A percentile compares a stretch with the other conserved stretches of the same genome.
phyloP scores from a whole-genome alignment of 495 filamentous ascomycete species.

The Trichoderma orchidacearum region DNA sequence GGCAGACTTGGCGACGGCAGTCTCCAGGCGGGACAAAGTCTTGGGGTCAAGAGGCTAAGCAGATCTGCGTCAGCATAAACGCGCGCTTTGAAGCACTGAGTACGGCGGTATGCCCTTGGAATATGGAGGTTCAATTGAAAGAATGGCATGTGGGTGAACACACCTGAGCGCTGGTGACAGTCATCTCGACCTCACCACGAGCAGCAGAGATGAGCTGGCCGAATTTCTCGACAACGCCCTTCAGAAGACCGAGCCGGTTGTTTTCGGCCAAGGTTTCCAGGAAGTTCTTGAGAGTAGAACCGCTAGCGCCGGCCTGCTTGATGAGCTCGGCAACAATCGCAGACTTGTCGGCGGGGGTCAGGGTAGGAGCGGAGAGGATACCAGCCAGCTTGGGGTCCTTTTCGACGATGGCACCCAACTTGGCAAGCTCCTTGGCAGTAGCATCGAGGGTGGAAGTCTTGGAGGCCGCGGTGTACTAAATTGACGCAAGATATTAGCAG shows the following conservation, averaged over 20 bases:
- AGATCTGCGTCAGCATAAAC: not conserved
- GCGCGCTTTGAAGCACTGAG: not conserved
- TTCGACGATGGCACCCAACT: slow-evolving; percentile 56
- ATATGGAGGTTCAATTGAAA: too few species aligned
- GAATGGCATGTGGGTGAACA: too few species aligned
- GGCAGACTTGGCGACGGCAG: slow-evolving; percentile 74
- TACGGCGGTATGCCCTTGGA: too few species aligned
- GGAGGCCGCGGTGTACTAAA: slow-evolving; percentile 84
- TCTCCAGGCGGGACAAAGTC: slow-evolving; percentile 71
- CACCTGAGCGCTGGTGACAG: slow-evolving; percentile 82
- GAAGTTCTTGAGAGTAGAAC: slow-evolving; percentile 89
- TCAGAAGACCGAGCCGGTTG: slow-evolving; percentile 77
- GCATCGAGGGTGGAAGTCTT: slow-evolving; percentile 76
- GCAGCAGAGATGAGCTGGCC: slow-evolving; percentile 71
- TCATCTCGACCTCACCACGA: slow-evolving; percentile 84
- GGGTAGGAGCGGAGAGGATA: slow-evolving; percentile 70
- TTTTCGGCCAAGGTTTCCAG: slow-evolving; percentile 80
- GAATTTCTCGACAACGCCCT: slow-evolving; percentile 80
- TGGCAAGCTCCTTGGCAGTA: slow-evolving; percentile 59
- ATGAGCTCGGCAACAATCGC: slow-evolving; percentile 70
- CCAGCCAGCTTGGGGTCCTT: slow-evolving; percentile 63
- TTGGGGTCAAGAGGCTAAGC: slow-evolving; percentile 75
- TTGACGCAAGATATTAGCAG: not conserved
- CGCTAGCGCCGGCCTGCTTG: slow-evolving; percentile 55
- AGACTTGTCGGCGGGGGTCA: slow-evolving; percentile 63